Percentiles rank a stretch among this genome's conserved stretches.
Conservation (phyloP, 2,329 filamentous ascomycete species). For the Aureobasidium sp. region DNA sequence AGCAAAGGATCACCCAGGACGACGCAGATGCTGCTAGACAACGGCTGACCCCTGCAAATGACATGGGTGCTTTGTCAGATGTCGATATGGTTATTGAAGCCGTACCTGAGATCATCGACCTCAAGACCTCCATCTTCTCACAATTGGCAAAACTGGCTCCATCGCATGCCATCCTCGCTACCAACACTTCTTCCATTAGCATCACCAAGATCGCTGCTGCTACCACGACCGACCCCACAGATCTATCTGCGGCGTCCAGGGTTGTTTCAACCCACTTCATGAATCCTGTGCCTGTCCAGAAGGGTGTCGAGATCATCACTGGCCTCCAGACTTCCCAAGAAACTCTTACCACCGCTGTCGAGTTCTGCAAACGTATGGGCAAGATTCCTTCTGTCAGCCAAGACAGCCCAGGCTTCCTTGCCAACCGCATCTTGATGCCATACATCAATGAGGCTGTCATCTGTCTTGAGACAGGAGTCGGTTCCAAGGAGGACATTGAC, state of each 20-base stretch:
- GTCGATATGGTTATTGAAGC: slow-evolving; percentile 98
- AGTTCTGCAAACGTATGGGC: slow-evolving; percentile 84
- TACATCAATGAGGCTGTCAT: slow-evolving; percentile 99
- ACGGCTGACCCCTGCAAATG: slow-evolving; percentile 61
- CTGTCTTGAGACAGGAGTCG: slow-evolving; percentile 88
- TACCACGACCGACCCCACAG: slow-evolving; percentile 66
- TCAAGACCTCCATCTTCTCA: slow-evolving; percentile 84
- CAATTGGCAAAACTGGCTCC: slow-evolving; percentile 74
- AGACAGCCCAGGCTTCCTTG: slow-evolving; percentile 88
- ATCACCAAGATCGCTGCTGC: slow-evolving; percentile 93
- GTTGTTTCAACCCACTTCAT: slow-evolving; percentile 98
- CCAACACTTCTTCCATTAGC: slow-evolving; percentile 97
- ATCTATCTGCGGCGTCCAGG: slow-evolving; percentile 72
- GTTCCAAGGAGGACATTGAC: slow-evolving; percentile 84
- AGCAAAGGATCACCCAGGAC: slow-evolving; percentile 74
- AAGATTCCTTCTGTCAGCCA: slow-evolving; percentile 83
- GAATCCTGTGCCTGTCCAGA: slow-evolving; percentile 96
- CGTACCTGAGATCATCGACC: slow-evolving; percentile 79
- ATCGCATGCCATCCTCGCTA: slow-evolving; percentile 81
- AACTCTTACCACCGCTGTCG: slow-evolving; percentile 74
- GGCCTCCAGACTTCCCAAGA: slow-evolving; percentile 81
- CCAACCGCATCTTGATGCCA: slow-evolving; percentile 95
- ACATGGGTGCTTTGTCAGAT: slow-evolving; percentile 67
- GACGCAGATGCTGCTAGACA: slow-evolving; percentile 66
- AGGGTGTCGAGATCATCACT: slow-evolving; percentile 95